Base-by-base conservation (phyloP, 2,329 filamentous ascomycete genomes). In the Exophiala sp. region DNA sequence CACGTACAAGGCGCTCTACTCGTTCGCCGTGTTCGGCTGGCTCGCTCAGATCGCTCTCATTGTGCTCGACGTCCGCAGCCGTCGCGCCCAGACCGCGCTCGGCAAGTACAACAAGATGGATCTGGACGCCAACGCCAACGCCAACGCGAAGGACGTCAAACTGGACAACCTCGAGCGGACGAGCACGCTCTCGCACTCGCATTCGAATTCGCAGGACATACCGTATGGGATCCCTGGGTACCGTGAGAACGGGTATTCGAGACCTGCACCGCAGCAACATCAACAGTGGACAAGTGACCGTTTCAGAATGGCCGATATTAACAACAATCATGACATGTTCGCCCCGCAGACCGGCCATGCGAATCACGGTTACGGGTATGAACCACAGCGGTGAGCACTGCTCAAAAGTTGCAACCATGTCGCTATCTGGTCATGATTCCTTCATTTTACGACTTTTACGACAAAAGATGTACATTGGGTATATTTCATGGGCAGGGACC, bases 1-100 rank as follows among this genome's bases (percentile, higher is more conserved):
- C 49, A 70, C 75, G 52, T 85, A 83, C 73, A 84, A 84, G 67
- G 75, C 78, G 9, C 68, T 84, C n/a, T 84, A 82, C 67, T 69
- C 75, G 32, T 84, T 84, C 65, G 72, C 75, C 3, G 62, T 80
- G 24, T 57, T 78, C 29, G 79, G 77, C 5, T 54, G 62, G n/a
- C 62, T 76, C 2, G 70, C 75, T 2, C 76, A 78, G 33, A 65
- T 79, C 50, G 67, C 73, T 9, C 72, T 77, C 6, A 64, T 81
- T 35, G 63, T 68, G 7, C 69, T 84, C 40, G 81, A 84, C 64
- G 62, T 80, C 33, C 68, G 73, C 55, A 78, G 80, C 18, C 71
- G 70, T 55, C 69, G 71, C 10, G 69, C 71, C 33, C 68, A 75
- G 52, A 76, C 67, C 12, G 67, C 68, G 24, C 67, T 75, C 12